Conservation (phyloP, 345 rosid species). For the Rhizophora mangle region DNA sequence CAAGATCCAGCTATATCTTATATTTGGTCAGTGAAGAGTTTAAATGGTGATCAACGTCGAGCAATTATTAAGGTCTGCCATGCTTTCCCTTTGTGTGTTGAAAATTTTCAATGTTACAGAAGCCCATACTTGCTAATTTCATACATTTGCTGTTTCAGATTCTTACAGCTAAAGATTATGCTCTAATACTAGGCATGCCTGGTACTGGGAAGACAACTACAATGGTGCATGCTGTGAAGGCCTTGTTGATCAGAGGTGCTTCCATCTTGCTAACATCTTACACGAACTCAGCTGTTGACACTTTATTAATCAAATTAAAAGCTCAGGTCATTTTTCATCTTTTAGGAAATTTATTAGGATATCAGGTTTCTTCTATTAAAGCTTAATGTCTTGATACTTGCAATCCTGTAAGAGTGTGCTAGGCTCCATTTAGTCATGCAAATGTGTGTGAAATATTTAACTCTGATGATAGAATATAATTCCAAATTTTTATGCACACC, state of each 20-base stretch:
- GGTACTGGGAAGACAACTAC: slow-evolving; percentile 99
- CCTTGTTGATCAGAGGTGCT: slow-evolving; percentile 89
- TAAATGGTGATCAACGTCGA: slow-evolving; percentile 94
- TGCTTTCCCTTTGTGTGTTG: neutral
- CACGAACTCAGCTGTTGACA: slow-evolving; percentile 98
- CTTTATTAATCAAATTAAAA: slow-evolving; percentile 89
- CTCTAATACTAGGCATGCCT: slow-evolving; percentile 96
- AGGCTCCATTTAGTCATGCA: neutral
- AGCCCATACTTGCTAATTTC: slow-evolving; percentile 3
- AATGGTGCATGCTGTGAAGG: slow-evolving; percentile 95
- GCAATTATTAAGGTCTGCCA: slow-evolving; percentile 81
- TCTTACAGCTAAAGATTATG: slow-evolving; percentile 90
- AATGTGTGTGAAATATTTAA: no score
- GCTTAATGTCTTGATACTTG: neutral
- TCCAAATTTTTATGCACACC: no score
- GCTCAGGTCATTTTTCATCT: slow-evolving; percentile 67
- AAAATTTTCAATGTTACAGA: neutral
- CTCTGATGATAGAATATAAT: neutral
- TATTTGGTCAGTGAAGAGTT: slow-evolving; percentile 78
- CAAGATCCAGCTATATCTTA: slow-evolving; percentile 98
- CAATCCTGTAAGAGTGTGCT: neutral
- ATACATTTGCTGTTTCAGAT: slow-evolving; percentile 52
- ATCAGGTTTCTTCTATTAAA: neutral
- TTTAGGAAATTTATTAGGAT: slow-evolving; percentile 18
- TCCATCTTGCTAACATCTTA: slow-evolving; percentile 93